A percentile compares a stretch with the other conserved stretches of the same genome.
These are phyloP conservation scores for Acrocalymma vagum DNA, from an alignment of 2,329 filamentous ascomycete species.

Conservation along the genomic window DNA sequence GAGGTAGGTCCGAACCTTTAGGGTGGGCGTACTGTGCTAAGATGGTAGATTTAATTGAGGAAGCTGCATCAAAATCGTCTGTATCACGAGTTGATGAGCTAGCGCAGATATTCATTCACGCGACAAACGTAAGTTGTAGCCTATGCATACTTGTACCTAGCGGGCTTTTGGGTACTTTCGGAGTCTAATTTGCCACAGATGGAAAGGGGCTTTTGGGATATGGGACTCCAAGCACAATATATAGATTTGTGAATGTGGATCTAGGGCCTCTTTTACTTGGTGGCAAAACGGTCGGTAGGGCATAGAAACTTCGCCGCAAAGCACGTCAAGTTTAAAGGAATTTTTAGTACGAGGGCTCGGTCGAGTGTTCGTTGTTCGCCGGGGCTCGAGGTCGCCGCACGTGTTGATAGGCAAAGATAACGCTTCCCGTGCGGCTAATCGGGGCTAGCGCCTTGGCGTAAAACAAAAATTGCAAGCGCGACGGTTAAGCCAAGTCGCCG, in stretches of 20 bases:
- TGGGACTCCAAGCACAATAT: conserved; percentile 57
- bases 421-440: conserved; percentile 18
- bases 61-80: no score
- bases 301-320: no score
- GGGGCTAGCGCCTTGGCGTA: conserved; percentile 26
- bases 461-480: conserved; percentile 33
- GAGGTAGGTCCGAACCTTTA: conserved; percentile 75
- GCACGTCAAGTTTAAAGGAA: no score
- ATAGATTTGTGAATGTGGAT: background rate
- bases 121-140: conserved; percentile 81
- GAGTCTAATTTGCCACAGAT: conserved; percentile 58
- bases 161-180: conserved; percentile 1
- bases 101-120: conserved; percentile 83
- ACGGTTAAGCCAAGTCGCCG: conserved; percentile 30
- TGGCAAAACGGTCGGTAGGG: no score
- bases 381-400: no score
- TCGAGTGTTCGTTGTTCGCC: no score
- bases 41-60: no score
- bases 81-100: conserved; percentile 81
- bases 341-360: no score
- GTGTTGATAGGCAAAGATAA: conserved; percentile 12
- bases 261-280: conserved; percentile 1
- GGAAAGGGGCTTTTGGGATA: conserved; percentile 80
- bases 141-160: background rate
- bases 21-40: background rate